A percentile compares a stretch with the other conserved stretches of the same genome.
These are phyloP conservation scores for Acrocalymma vagum DNA, from an alignment of 2,329 filamentous ascomycete species.

Conservation along the genomic window DNA sequence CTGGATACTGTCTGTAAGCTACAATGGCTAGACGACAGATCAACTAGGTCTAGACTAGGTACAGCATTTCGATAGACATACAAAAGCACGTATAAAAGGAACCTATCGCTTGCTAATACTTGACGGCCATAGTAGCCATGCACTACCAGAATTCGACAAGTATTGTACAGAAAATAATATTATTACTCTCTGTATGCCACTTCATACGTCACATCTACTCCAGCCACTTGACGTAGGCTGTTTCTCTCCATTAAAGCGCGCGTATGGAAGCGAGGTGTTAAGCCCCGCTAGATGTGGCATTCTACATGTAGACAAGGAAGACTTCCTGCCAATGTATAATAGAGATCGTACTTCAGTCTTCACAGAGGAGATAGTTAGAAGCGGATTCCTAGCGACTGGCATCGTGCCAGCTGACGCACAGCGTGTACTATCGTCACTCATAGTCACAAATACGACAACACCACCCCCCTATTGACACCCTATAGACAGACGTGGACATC, in stretches of 20 bases:
- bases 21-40: conserved; percentile 48
- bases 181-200: conserved; percentile 42
- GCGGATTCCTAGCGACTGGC: too few relatives aligned
- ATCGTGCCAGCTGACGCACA: too few relatives aligned
- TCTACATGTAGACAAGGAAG: conserved; percentile 34
- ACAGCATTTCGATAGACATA: conserved; percentile 46
- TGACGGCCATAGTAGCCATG: conserved; percentile 47
- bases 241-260: conserved; percentile 47
- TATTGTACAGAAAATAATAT: conserved; percentile 34
- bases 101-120: conserved; percentile 48
- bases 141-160: conserved; percentile 44
- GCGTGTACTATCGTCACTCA: too few relatives aligned
- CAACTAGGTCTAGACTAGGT: conserved; percentile 45
- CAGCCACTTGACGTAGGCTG: conserved; percentile 51
- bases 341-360: conserved; percentile 32
- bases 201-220: conserved; percentile 48
- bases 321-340: conserved; percentile 32
- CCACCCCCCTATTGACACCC: too few relatives aligned
- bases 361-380: conserved; percentile 30
- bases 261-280: conserved; percentile 39
- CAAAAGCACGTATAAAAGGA: conserved; percentile 27
- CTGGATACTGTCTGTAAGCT: conserved; percentile 36
- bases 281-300: conserved; percentile 34
- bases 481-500: conserved; percentile 12
- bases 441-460: too few relatives aligned